A percentile compares a stretch with the other conserved stretches of the same genome.
Conservation (phyloP, 345 rosid genomes). For the Aethionema arabicum region DNA sequence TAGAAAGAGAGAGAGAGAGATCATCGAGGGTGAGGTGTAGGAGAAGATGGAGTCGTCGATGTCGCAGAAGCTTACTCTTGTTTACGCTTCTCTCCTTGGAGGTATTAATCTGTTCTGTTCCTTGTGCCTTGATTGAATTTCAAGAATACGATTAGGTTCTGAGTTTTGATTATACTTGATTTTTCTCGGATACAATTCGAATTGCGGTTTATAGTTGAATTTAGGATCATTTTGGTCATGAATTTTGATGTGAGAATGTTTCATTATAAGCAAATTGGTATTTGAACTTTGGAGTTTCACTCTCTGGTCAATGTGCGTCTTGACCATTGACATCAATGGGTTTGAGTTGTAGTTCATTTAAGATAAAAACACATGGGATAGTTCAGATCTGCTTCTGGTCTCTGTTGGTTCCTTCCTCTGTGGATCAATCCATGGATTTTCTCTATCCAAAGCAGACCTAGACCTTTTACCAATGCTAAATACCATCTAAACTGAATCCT, state of each 20-base stretch:
- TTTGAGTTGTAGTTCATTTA: neutral
- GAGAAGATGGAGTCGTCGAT: slow-evolving; percentile 42
- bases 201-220: too few relatives aligned
- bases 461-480: too few relatives aligned
- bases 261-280: too few relatives aligned
- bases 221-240: too few relatives aligned
- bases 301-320: too few relatives aligned
- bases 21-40: slow-evolving; percentile 31
- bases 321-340: neutral
- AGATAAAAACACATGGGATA: neutral
- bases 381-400: neutral
- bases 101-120: slow-evolving; percentile 37
- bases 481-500: too few relatives aligned
- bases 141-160: neutral
- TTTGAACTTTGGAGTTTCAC: too few relatives aligned
- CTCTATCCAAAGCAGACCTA: too few relatives aligned
- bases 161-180: neutral
- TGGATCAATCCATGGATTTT: too few relatives aligned
- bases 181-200: too few relatives aligned
- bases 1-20: slow-evolving; percentile 19
- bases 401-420: too few relatives aligned
- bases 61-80: slow-evolving; percentile 41
- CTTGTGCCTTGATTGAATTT: neutral
- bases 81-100: slow-evolving; percentile 53
- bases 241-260: too few relatives aligned